These are phyloP conservation scores for Microthyrium microscopicum DNA, from an alignment of 2,329 filamentous ascomycete species.

Conservation along the genomic window DNA sequence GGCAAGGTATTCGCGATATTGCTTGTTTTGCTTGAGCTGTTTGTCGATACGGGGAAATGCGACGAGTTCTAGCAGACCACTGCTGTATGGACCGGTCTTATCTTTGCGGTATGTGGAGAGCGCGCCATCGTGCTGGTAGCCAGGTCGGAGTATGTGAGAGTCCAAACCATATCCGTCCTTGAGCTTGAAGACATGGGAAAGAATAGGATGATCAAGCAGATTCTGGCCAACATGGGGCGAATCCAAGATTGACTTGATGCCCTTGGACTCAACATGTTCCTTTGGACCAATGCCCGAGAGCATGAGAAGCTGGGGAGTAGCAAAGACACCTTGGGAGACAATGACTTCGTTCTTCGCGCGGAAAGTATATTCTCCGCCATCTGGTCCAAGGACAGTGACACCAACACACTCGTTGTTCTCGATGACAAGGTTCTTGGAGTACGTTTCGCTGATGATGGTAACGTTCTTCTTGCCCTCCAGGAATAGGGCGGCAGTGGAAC, in stretches of 20 bases:
- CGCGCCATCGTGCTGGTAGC: slow-evolving; percentile 17
- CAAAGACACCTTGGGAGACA: slow-evolving; percentile 35
- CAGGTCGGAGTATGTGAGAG: slow-evolving; percentile 20
- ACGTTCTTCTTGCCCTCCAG: slow-evolving; percentile 38
- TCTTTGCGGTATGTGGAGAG: slow-evolving; percentile 21
- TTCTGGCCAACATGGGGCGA: slow-evolving; percentile 17
- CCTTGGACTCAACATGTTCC: slow-evolving; percentile 20
- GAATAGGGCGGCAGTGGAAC: slow-evolving; percentile 35
- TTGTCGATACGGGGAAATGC: slow-evolving; percentile 41
- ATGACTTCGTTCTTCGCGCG: slow-evolving; percentile 31
- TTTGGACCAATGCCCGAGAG: slow-evolving; percentile 33
- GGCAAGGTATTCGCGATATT: slow-evolving; percentile 29
- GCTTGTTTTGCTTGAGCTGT: slow-evolving; percentile 30
- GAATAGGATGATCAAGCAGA: slow-evolving; percentile 22
- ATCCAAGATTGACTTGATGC: slow-evolving; percentile 18
- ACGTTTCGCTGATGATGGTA: slow-evolving; percentile 30
- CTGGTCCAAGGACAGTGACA: slow-evolving; percentile 29
- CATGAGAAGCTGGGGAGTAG: slow-evolving; percentile 37
- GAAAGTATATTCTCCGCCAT: slow-evolving; percentile 23
- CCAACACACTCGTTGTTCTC: slow-evolving; percentile 29
- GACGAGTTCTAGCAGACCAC: slow-evolving; percentile 33
- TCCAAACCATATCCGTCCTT: slow-evolving; percentile 26
- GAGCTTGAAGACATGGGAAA: slow-evolving; percentile 30
- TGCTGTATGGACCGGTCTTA: slow-evolving; percentile 24
- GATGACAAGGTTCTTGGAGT: slow-evolving; percentile 38